A percentile compares a stretch with the other conserved stretches of the same genome.
Evolutionary conservation across 495 filamentous ascomycete genomes (phyloP).

Genomic region (Hyaloscypha hepaticicola): DNA sequence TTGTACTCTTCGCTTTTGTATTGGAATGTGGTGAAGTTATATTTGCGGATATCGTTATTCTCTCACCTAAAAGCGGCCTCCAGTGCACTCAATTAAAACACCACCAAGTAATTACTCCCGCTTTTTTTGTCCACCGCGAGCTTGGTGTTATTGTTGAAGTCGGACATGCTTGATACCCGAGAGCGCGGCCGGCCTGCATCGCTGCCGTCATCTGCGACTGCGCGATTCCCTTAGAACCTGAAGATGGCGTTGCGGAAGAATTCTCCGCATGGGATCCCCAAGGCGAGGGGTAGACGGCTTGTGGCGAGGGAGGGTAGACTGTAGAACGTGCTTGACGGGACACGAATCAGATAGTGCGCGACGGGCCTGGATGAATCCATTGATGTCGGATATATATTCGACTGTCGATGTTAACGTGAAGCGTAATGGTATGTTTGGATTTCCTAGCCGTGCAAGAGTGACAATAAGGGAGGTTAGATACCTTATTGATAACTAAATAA

Average conservation of each 20-base stretch:
- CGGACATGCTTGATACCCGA: slow-evolving; percentile 20
- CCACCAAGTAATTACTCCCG: too few relatives aligned
- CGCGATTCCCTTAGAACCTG: slow-evolving; percentile 14
- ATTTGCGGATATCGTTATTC: too few relatives aligned
- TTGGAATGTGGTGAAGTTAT: too few relatives aligned
- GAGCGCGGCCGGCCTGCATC: slow-evolving; percentile 15
- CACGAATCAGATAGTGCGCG: slow-evolving; percentile 20
- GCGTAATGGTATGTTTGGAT: slow-evolving; percentile 18
- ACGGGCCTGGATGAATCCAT: slow-evolving; percentile 16
- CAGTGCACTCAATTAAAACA: too few relatives aligned
- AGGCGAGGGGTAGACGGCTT: slow-evolving; percentile 12
- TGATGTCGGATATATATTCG: slow-evolving; percentile 23
- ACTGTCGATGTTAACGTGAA: slow-evolving; percentile 22
- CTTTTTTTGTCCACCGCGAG: too few relatives aligned
- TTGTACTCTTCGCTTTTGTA: too few relatives aligned
- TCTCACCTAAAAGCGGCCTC: too few relatives aligned
- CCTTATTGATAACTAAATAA: slow-evolving; percentile 11
- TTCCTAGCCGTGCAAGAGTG: slow-evolving; percentile 8
- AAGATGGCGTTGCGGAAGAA: slow-evolving; percentile 15
- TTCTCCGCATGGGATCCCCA: slow-evolving; percentile 12
- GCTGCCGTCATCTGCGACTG: slow-evolving; percentile 10
- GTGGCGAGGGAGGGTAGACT: slow-evolving; percentile 15
- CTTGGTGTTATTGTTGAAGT: slow-evolving; percentile 25
- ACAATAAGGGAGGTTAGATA: slow-evolving; percentile 7
- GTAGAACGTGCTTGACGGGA: slow-evolving; percentile 21